These are phyloP conservation scores for Diacronema lutheri DNA, from an alignment of 78 protist species.

Conservation along the genomic window DNA sequence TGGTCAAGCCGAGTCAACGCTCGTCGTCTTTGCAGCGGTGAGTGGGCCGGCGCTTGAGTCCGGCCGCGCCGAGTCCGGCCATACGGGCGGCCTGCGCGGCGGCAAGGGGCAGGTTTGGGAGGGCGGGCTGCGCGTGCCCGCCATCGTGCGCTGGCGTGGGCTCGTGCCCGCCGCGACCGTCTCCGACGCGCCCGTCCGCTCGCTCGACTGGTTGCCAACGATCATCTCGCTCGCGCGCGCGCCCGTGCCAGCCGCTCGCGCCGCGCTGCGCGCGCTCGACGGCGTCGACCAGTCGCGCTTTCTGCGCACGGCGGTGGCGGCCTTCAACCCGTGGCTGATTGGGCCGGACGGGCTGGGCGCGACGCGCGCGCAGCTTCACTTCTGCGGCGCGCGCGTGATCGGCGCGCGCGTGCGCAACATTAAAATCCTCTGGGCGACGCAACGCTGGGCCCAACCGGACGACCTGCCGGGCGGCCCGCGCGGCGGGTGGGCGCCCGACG, in stretches of 20 bases:
- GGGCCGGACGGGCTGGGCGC: too few species aligned
- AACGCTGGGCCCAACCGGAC: too few species aligned
- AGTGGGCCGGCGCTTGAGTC: neutral
- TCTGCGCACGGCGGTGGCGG: too few species aligned
- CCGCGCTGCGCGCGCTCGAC: neutral
- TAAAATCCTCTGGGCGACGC: too few species aligned
- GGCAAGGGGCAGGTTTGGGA: neutral
- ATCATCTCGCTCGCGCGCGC: neutral
- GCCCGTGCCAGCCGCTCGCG: neutral
- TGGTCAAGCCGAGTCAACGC: neutral
- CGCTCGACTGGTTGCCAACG: neutral
- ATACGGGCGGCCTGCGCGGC: neutral
- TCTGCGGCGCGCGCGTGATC: too few species aligned
- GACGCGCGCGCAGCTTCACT: too few species aligned
- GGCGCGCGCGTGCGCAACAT: too few species aligned
- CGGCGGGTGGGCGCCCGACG: too few species aligned
- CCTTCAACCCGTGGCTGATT: too few species aligned
- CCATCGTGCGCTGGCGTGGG: neutral
- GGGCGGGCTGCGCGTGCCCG: neutral
- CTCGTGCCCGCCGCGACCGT: neutral
- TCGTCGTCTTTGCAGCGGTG: neutral
- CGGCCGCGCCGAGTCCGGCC: neutral
- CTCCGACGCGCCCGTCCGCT: neutral
- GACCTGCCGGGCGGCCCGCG: too few species aligned
- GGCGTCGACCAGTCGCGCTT: too few species aligned